Conservation (phyloP, 2,329 filamentous ascomycete species). For the Phialocephala sp. region DNA sequence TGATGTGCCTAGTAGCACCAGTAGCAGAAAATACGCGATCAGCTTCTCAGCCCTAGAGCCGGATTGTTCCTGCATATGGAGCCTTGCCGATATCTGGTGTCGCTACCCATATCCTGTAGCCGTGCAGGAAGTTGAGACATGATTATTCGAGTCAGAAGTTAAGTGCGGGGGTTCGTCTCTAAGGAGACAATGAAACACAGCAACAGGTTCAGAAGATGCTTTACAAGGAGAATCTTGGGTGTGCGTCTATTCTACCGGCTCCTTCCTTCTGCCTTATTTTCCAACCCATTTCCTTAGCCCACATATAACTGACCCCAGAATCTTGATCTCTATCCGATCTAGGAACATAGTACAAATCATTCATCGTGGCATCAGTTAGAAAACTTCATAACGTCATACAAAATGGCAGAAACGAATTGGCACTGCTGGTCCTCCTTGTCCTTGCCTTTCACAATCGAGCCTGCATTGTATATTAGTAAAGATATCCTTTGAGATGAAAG, state of each 20-base stretch:
- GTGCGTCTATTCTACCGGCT: background rate
- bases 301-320: background rate
- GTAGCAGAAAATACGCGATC: background rate
- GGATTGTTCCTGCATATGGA: background rate
- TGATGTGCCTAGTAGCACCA: background rate
- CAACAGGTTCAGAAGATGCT: background rate
- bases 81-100: background rate
- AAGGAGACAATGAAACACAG: background rate
- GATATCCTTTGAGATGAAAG: background rate
- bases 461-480: background rate
- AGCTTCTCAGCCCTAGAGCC: background rate
- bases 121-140: background rate
- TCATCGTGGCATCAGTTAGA: background rate
- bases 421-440: background rate
- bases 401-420: slow-evolving; percentile 1
- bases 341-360: background rate
- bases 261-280: background rate
- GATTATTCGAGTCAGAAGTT: background rate
- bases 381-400: background rate
- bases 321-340: background rate
- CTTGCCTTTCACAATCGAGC: background rate
- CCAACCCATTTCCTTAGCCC: too few relatives aligned
- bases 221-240: background rate
- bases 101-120: background rate
- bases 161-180: background rate